A percentile compares a stretch with the other conserved stretches of the same genome.
phyloP scores from a whole-genome alignment of 345 rosid genomes.

The Conringia planisiliqua region DNA sequence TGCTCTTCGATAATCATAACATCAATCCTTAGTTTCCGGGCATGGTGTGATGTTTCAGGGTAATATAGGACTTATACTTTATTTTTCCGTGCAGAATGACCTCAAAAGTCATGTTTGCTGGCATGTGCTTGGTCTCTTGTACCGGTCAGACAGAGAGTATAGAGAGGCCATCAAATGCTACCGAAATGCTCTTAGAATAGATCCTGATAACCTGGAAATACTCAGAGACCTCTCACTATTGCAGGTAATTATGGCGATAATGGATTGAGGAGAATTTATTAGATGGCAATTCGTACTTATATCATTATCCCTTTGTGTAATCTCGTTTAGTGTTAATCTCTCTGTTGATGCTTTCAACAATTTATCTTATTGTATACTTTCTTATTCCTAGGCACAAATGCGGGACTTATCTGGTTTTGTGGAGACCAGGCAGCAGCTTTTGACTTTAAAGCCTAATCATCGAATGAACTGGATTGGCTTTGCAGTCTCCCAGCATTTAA shows the following conservation, averaged over 20 bases:
- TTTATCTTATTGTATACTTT: slow-evolving; percentile 8
- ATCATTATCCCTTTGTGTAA: not conserved
- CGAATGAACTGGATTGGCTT: slow-evolving; percentile 99
- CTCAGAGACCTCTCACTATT: slow-evolving; percentile 89
- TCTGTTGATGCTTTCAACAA: not conserved
- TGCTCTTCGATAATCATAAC: slow-evolving; percentile 10
- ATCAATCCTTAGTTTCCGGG: slow-evolving; percentile 1
- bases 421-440: slow-evolving; percentile 93
- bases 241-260: slow-evolving; percentile 55
- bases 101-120: slow-evolving; percentile 99
- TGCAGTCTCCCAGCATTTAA: slow-evolving; percentile 95
- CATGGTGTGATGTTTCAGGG: not conserved
- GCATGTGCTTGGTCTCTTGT: slow-evolving; percentile 98
- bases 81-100: slow-evolving; percentile 72
- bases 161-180: slow-evolving; percentile 99
- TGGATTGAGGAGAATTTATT: not conserved
- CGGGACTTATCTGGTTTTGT: slow-evolving; percentile 96
- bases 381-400: slow-evolving; percentile 84
- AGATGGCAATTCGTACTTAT: not conserved
- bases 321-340: not conserved
- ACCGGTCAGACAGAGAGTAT: slow-evolving; percentile 98
- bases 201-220: slow-evolving; percentile 98
- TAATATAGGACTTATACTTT: slow-evolving; percentile 15
- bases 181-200: slow-evolving; percentile 88
- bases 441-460: slow-evolving; percentile 92